Conservation (phyloP, 805 yeast species). For the Myxozyma nipponensis region DNA sequence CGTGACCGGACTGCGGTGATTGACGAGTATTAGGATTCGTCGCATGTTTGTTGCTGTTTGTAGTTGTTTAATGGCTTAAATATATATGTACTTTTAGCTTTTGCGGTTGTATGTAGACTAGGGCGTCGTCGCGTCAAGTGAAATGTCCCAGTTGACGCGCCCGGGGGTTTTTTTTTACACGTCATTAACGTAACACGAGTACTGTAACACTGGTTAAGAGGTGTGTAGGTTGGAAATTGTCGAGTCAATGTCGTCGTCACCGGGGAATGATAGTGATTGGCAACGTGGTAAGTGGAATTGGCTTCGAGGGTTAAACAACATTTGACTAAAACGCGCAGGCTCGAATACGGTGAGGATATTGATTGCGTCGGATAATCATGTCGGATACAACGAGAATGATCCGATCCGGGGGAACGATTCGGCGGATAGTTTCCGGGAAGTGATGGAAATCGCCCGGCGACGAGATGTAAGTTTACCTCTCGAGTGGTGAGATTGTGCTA, state of each 20-base stretch:
- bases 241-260: too few species aligned
- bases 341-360: conserved; percentile 75
- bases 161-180: too few species aligned
- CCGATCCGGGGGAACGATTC: conserved; percentile 88
- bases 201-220: too few species aligned
- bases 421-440: conserved; percentile 82
- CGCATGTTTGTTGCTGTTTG: not conserved
- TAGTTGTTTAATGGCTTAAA: not conserved
- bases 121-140: too few species aligned
- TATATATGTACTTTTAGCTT: not conserved
- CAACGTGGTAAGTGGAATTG: too few species aligned
- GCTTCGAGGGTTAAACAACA: too few species aligned
- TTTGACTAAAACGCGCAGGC: too few species aligned
- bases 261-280: too few species aligned
- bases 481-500: not conserved
- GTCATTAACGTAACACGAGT: too few species aligned
- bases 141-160: too few species aligned
- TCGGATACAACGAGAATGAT: conserved; percentile 86
- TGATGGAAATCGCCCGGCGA: conserved; percentile 63
- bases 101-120: not conserved
- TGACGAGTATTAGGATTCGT: conserved; percentile 10
- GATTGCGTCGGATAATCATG: conserved; percentile 93
- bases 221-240: too few species aligned
- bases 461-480: conserved; percentile 47
- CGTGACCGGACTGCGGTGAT: conserved; percentile 16